These are phyloP conservation scores for Diplodia intermedia DNA, from an alignment of 2,329 filamentous ascomycete species.

Conservation along the genomic window DNA sequence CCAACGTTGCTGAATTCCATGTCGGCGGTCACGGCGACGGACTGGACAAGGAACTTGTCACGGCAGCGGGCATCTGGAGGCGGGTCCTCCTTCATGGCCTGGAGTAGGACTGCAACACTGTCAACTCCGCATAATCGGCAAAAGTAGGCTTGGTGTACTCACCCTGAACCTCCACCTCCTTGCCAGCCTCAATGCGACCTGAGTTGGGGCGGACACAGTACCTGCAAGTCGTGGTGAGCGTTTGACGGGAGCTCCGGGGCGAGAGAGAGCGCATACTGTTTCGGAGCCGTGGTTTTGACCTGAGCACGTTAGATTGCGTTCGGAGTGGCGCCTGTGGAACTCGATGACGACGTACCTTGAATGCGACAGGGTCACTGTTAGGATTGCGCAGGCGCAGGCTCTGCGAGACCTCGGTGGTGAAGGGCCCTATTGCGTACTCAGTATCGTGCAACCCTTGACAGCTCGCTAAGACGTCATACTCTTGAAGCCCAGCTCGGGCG, in stretches of 20 bases:
- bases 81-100: slow-evolving; percentile 97
- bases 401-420: slow-evolving; percentile 69
- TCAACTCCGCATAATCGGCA: neutral
- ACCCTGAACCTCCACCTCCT: slow-evolving; percentile 93
- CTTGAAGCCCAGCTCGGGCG: slow-evolving; percentile 88
- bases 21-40: slow-evolving; percentile 80
- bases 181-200: slow-evolving; percentile 88
- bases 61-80: slow-evolving; percentile 85
- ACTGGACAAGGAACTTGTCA: slow-evolving; percentile 98
- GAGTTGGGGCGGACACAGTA: slow-evolving; percentile 98
- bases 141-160: slow-evolving; percentile 36
- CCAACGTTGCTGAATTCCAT: slow-evolving; percentile 83
- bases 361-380: slow-evolving; percentile 65
- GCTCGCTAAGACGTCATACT: slow-evolving; percentile 63
- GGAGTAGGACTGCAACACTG: slow-evolving; percentile 75
- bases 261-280: slow-evolving; percentile 74
- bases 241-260: neutral
- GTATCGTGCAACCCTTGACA: neutral
- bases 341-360: slow-evolving; percentile 60
- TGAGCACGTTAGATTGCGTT: slow-evolving; percentile 50
- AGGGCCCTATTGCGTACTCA: slow-evolving; percentile 58
- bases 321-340: neutral
- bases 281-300: slow-evolving; percentile 99
- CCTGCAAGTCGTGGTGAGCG: slow-evolving; percentile 57
- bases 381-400: slow-evolving; percentile 65